Conservation (phyloP, 2,329 filamentous ascomycete genomes). For the Drechslerella stenobrocha region DNA sequence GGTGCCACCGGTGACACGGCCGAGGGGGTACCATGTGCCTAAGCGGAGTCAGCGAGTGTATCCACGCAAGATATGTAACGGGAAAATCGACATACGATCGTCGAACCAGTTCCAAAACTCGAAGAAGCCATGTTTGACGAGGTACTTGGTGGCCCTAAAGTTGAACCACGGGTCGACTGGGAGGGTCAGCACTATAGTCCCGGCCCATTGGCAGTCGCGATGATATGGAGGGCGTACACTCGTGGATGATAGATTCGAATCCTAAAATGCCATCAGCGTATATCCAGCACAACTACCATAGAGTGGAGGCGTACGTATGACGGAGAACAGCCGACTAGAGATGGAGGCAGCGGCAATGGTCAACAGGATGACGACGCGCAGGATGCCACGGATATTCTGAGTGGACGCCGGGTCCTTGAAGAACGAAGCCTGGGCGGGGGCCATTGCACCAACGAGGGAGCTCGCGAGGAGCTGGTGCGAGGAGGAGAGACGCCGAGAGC, state of each 20-base stretch:
- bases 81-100: constrained; percentile 67
- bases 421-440: constrained; percentile 59
- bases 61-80: constrained; percentile 1
- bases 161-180: constrained; percentile 99
- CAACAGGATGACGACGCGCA: constrained; percentile 85
- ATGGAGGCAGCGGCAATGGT: constrained; percentile 90
- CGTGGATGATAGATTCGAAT: constrained; percentile 99
- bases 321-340: constrained; percentile 92
- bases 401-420: constrained; percentile 73
- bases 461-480: too few relatives aligned
- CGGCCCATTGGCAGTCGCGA: constrained; percentile 28
- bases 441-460: constrained; percentile 46
- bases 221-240: constrained; percentile 67
- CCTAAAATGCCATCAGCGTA: constrained; percentile 60
- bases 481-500: constrained; percentile 3
- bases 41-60: constrained; percentile 39
- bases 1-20: constrained; percentile 97
- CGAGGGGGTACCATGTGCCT: constrained; percentile 97
- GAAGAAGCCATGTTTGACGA: constrained; percentile 95
- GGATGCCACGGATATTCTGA: constrained; percentile 77
- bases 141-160: constrained; percentile 96
- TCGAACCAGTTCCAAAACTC: constrained; percentile 99
- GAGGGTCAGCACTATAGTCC: constrained; percentile 31
- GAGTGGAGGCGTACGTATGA: constrained; percentile 74
- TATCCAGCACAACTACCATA: background rate